A percentile compares a stretch with the other conserved stretches of the same genome.
Evolutionary conservation across 495 filamentous ascomycete genomes (phyloP).

Genomic region (Lasiosphaeria ovina): DNA sequence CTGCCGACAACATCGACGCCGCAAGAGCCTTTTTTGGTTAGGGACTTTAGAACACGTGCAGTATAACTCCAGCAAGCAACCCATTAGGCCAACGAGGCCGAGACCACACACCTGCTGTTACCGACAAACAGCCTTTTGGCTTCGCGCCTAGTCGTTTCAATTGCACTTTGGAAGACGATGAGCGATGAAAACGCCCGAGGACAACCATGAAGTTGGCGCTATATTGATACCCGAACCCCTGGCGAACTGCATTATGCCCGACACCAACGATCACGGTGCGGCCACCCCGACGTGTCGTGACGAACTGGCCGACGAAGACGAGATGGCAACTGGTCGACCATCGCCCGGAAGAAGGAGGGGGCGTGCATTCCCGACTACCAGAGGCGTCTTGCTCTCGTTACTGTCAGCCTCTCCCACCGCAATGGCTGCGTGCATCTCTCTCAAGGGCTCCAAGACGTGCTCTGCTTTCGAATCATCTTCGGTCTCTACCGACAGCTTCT

Average conservation of each 20-base stretch:
- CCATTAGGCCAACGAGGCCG: slow-evolving; percentile 8
- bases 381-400: slow-evolving; percentile 18
- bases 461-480: slow-evolving; percentile 79
- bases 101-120: background rate
- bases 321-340: slow-evolving; percentile 15
- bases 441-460: slow-evolving; percentile 76
- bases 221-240: slow-evolving; percentile 17
- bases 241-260: slow-evolving; percentile 4
- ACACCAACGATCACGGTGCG: background rate
- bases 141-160: background rate
- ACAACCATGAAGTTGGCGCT: slow-evolving; percentile 24
- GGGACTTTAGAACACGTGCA: slow-evolving; percentile 18
- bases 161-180: slow-evolving; percentile 13
- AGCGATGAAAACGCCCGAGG: slow-evolving; percentile 22
- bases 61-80: slow-evolving; percentile 24
- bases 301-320: slow-evolving; percentile 2
- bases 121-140: background rate
- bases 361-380: slow-evolving; percentile 11
- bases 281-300: slow-evolving; percentile 1
- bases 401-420: slow-evolving; percentile 23
- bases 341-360: slow-evolving; percentile 10
- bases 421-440: slow-evolving; percentile 66
- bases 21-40: slow-evolving; percentile 30
- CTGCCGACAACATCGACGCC: slow-evolving; percentile 15
- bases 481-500: slow-evolving; percentile 66